Evolutionary conservation across 192 early-diverging fungal species (phyloP), one percentile per base, ranked within the genome.

Genomic region (Paraglomus brasilianum): DNA sequence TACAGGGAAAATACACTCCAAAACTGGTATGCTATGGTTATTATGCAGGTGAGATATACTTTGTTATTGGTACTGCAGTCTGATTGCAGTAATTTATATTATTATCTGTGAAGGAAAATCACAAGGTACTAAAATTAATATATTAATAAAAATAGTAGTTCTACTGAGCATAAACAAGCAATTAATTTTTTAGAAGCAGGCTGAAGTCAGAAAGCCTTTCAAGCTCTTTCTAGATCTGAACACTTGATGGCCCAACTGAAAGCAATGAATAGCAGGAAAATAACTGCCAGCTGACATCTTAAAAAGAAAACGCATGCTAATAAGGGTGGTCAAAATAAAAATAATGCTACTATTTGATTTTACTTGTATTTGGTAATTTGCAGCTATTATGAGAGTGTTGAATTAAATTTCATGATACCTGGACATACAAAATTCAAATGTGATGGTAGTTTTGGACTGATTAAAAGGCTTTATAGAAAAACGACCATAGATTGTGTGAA

Each of bases 51-150:
- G 22, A 21, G 10, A 64, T 64, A 47, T 24, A 30, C 38, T 64
- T 46, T 64, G 61, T 45, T 64, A 64, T 64, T 64, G 61, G 61
- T 5, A 64, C n/a, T n/a, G n/a, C n/a, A n/a, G n/a, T n/a, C n/a
- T n/a, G n/a, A n/a, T n/a, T n/a, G n/a, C n/a, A n/a, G n/a, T n/a
- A n/a, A n/a, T n/a, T n/a, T n/a, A n/a, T n/a, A n/a, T n/a, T n/a
- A n/a, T n/a, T n/a, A n/a, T n/a, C n/a, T n/a, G n/a, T n/a, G n/a
- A n/a, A n/a, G n/a, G n/a, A n/a, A n/a, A n/a, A n/a, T n/a, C n/a
- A n/a, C n/a, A n/a, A n/a, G n/a, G n/a, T n/a, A n/a, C n/a, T n/a
- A n/a, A n/a, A n/a, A n/a, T n/a, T n/a, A n/a, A n/a, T n/a, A n/a
- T n/a, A n/a, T n/a, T n/a, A n/a, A n/a, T n/a, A n/a, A n/a, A n/a